Conservation (phyloP, 108 stramenopile genomes). For the Cyclotella distinguenda region DNA sequence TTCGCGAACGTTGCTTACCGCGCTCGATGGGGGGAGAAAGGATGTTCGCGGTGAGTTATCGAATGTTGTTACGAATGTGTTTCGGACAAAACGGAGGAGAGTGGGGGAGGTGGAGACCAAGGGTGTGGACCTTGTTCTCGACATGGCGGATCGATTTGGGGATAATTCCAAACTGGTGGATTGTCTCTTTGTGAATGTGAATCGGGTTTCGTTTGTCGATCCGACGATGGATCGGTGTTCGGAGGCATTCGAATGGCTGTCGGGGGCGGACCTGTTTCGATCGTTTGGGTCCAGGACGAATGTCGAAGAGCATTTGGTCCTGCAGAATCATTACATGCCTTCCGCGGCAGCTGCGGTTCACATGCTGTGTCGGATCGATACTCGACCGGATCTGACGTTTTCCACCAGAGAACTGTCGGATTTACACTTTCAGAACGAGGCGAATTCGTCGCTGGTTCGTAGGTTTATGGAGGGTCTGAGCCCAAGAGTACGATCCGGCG, state of each 20-base stretch:
- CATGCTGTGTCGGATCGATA: conserved; percentile 78
- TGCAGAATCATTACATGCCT: conserved; percentile 59
- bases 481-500: conserved; percentile 33
- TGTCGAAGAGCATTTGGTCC: conserved; percentile 36
- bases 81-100: no score
- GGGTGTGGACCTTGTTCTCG: conserved; percentile 40
- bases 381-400: conserved; percentile 62
- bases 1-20: conserved; percentile 44
- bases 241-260: conserved; percentile 66
- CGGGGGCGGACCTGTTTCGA: conserved; percentile 51
- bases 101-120: no score
- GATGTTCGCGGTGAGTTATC: conserved; percentile 74
- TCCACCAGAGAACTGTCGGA: conserved; percentile 61
- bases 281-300: conserved; percentile 51
- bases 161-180: conserved; percentile 71
- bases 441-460: conserved; percentile 60
- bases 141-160: conserved; percentile 58
- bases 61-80: conserved; percentile 58
- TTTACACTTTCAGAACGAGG: conserved; percentile 57
- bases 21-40: conserved; percentile 74
- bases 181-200: conserved; percentile 69
- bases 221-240: conserved; percentile 78
- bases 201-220: conserved; percentile 72
- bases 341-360: conserved; percentile 72
- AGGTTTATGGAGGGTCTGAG: conserved; percentile 72